Conservation (phyloP, 2,329 filamentous ascomycete genomes). For the Aspergillus pseudoterreus region DNA sequence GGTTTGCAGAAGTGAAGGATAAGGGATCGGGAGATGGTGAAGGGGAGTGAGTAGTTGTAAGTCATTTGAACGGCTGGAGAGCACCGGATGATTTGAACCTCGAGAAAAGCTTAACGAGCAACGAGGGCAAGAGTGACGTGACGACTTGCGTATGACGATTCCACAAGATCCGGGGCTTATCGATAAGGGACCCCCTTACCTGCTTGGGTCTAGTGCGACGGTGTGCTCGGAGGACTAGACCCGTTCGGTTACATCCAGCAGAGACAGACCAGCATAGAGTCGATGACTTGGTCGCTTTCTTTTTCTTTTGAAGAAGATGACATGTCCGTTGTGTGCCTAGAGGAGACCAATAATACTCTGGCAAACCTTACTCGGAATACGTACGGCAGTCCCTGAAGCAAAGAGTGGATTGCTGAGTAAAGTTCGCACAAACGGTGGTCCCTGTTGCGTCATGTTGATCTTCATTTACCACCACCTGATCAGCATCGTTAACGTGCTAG, state of each 20-base stretch:
- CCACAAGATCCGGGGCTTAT: constrained; percentile 29
- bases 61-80: not conserved
- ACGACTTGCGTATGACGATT: constrained; percentile 29
- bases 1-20: not conserved
- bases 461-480: no score
- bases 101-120: not conserved
- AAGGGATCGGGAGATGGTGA: not conserved
- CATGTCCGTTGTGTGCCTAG: no score
- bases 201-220: constrained; percentile 10
- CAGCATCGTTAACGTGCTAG: no score
- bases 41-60: no score
- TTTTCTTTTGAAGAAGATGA: not conserved
- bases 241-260: constrained; percentile 18
- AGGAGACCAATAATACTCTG: no score
- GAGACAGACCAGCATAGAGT: not conserved
- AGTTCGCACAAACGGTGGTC: no score
- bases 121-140: constrained; percentile 18
- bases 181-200: constrained; percentile 10
- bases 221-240: constrained; percentile 13
- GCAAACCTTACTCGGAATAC: no score
- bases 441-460: no score
- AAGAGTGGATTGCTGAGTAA: no score
- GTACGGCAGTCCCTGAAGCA: no score
- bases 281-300: not conserved
- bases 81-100: not conserved